Percentiles rank a stretch among this genome's conserved stretches.
phyloP scores from a whole-genome alignment of 2,329 filamentous ascomycete genomes.

The Claviceps sp. region DNA sequence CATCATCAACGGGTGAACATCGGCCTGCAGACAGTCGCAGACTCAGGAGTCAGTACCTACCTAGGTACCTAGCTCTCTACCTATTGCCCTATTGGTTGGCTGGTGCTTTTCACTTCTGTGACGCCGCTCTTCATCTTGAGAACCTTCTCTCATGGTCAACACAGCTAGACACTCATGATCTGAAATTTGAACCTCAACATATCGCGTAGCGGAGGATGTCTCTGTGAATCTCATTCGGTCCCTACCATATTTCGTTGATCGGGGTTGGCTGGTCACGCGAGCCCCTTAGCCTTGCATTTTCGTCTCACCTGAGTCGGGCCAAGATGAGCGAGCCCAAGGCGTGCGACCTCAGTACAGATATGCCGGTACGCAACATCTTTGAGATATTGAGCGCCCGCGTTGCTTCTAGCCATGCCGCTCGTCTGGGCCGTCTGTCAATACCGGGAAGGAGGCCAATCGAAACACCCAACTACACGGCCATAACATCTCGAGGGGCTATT shows the following conservation, averaged over 20 bases:
- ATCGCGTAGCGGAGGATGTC: background rate
- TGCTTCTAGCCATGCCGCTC: constrained; percentile 33
- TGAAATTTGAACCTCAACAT: background rate
- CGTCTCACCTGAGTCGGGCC: background rate
- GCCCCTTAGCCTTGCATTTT: background rate
- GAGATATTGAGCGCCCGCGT: constrained; percentile 30
- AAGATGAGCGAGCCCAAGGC: constrained; percentile 15
- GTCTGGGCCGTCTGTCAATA: constrained; percentile 55
- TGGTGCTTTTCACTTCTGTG: background rate
- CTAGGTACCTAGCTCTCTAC: no score
- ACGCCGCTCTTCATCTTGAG: background rate
- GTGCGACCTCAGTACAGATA: constrained; percentile 9
- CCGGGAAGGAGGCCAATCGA: constrained; percentile 50
- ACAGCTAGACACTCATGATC: background rate
- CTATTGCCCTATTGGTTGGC: background rate
- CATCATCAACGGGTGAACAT: background rate
- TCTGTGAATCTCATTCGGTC: background rate
- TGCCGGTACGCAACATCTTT: constrained; percentile 24
- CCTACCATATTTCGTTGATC: background rate
- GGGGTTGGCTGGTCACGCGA: background rate
- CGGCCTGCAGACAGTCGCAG: background rate
- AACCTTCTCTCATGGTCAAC: background rate
- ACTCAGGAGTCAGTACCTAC: no score
- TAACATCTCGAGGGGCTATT: constrained; percentile 70
- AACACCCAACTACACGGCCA: constrained; percentile 71